Conservation (phyloP, 2,329 filamentous ascomycete species). For the Ophiostoma fasciatum region DNA sequence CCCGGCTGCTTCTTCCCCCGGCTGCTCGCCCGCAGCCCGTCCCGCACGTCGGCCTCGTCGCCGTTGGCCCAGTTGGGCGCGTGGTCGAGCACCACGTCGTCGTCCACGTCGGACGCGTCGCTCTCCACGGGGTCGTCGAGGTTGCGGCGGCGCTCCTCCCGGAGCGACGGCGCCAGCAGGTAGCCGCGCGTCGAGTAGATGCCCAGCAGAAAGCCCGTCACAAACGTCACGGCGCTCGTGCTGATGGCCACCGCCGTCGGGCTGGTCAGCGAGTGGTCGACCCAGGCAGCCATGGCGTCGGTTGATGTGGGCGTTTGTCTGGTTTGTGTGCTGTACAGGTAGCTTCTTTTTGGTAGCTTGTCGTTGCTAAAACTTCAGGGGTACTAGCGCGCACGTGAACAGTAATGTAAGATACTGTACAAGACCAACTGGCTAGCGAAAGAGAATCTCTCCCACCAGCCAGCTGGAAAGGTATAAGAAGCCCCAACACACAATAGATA, state of each 20-base stretch:
- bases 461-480: too few relatives aligned
- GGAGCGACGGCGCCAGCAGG: slow-evolving; percentile 40
- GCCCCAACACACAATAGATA: too few relatives aligned
- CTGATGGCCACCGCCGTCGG: slow-evolving; percentile 42
- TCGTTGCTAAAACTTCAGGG: too few relatives aligned
- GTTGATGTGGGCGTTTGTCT: background rate
- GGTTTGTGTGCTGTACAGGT: too few relatives aligned
- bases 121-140: slow-evolving; percentile 48
- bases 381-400: too few relatives aligned
- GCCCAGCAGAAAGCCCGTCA: slow-evolving; percentile 70
- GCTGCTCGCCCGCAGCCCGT: slow-evolving; percentile 31
- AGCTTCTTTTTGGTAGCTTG: too few relatives aligned
- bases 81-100: slow-evolving; percentile 46
- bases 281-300: slow-evolving; percentile 4
- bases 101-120: slow-evolving; percentile 53
- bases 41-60: slow-evolving; percentile 40
- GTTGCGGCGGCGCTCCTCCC: slow-evolving; percentile 40
- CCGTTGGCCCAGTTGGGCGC: slow-evolving; percentile 54
- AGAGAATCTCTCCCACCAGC: too few relatives aligned
- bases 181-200: slow-evolving; percentile 53
- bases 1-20: slow-evolving; percentile 16
- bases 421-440: too few relatives aligned
- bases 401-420: too few relatives aligned
- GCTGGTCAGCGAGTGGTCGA: slow-evolving; percentile 2
- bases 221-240: slow-evolving; percentile 57